These are phyloP conservation scores for Cymbidium sinense DNA, from an alignment of 106 monocot genomes.

Conservation along the genomic window DNA sequence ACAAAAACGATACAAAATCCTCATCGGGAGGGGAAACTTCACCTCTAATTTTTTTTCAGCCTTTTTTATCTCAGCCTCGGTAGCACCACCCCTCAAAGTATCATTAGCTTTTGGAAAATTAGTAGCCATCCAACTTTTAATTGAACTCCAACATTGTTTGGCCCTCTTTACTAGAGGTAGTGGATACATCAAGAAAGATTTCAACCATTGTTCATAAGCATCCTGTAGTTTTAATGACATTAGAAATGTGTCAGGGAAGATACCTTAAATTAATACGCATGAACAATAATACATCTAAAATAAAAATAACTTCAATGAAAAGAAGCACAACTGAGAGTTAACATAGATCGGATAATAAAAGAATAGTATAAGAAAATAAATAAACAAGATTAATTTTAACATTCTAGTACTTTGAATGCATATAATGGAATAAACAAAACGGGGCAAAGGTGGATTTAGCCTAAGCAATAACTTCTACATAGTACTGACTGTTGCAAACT, in stretches of 20 bases:
- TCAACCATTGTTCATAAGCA: conserved; percentile 16
- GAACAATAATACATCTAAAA: background rate
- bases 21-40: conserved; percentile 49
- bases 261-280: background rate
- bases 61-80: conserved; percentile 64
- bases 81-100: conserved; percentile 72
- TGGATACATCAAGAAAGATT: conserved; percentile 80
- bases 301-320: background rate
- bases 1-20: conserved; percentile 56
- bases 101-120: conserved; percentile 70
- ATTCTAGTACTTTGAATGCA: background rate
- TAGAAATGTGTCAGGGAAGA: background rate
- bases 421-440: too few relatives aligned
- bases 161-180: conserved; percentile 60
- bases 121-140: conserved; percentile 47
- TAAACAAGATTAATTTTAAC: background rate
- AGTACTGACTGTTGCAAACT: too few relatives aligned
- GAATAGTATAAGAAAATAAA: background rate
- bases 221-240: conserved; percentile 7
- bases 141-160: conserved; percentile 47
- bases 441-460: too few relatives aligned
- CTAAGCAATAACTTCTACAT: too few relatives aligned
- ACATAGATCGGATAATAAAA: background rate
- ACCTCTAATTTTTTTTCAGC: conserved; percentile 51
- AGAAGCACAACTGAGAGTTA: background rate